Conservation (phyloP, 495 filamentous ascomycete genomes). For the Cercophora samala region DNA sequence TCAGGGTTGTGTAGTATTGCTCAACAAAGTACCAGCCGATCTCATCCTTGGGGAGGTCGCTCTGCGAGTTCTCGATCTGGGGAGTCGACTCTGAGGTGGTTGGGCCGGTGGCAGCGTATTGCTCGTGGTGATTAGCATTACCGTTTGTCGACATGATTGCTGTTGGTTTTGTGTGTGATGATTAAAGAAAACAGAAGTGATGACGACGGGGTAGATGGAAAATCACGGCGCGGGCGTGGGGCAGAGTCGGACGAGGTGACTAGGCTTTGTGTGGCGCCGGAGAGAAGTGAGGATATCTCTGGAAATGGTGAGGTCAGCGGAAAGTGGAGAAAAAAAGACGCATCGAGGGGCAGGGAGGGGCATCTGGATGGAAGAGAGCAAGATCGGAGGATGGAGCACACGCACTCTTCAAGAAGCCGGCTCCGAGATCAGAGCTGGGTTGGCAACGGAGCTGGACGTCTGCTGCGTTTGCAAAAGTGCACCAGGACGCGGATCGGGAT, state of each 20-base stretch:
- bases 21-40: conserved; percentile 99
- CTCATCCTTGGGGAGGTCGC: conserved; percentile 66
- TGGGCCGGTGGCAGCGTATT: conserved; percentile 31
- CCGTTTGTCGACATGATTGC: conserved; percentile 52
- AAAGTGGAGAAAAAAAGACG: not conserved
- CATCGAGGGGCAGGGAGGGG: not conserved
- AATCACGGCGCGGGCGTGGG: conserved; percentile 20
- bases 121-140: conserved; percentile 37
- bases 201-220: conserved; percentile 3
- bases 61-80: conserved; percentile 16
- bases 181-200: conserved; percentile 12
- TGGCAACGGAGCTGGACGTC: not conserved
- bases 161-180: not conserved
- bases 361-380: not conserved
- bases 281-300: conserved; percentile 3
- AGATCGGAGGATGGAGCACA: not conserved
- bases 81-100: conserved; percentile 23
- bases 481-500: not conserved
- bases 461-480: not conserved
- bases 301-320: conserved; percentile 2
- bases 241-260: conserved; percentile 3
- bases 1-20: conserved; percentile 97
- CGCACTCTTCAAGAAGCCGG: not conserved
- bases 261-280: not conserved
- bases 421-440: not conserved